Conservation (phyloP, 305 asterid genomes). For the Fraxinus greggii region DNA sequence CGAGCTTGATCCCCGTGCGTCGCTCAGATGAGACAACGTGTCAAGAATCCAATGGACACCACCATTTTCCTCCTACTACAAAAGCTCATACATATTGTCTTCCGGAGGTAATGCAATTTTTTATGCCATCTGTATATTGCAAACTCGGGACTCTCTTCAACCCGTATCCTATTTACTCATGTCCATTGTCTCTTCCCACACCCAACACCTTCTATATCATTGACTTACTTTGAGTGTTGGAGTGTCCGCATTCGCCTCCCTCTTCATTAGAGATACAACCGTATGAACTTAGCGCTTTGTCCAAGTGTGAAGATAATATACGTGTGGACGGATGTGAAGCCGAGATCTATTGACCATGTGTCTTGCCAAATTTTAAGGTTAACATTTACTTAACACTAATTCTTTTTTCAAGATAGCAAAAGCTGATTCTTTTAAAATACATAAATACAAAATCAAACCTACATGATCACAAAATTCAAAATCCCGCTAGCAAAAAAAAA, state of each 20-base stretch:
- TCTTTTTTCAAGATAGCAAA: not conserved
- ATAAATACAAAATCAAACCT: not conserved
- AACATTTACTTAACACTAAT: not conserved
- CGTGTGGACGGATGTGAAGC: not conserved
- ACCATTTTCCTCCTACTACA: no score
- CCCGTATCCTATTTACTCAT: not conserved
- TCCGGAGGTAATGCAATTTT: no score
- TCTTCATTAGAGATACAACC: not conserved
- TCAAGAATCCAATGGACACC: no score
- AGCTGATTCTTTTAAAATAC: not conserved
- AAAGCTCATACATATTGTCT: no score
- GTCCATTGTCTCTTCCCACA: not conserved
- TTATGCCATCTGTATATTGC: no score
- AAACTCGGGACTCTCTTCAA: not conserved
- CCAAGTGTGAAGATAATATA: not conserved
- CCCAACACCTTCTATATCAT: not conserved
- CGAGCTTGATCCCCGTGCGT: no score
- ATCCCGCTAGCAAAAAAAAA: not conserved
- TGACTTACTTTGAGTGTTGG: not conserved
- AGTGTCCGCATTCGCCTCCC: not conserved
- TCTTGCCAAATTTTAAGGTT: not conserved
- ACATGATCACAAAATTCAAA: not conserved
- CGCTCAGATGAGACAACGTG: no score
- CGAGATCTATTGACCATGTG: not conserved
- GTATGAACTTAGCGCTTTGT: not conserved